Base-by-base conservation (phyloP, 148 eudicot species). In the Salicornia ramosissima region DNA sequence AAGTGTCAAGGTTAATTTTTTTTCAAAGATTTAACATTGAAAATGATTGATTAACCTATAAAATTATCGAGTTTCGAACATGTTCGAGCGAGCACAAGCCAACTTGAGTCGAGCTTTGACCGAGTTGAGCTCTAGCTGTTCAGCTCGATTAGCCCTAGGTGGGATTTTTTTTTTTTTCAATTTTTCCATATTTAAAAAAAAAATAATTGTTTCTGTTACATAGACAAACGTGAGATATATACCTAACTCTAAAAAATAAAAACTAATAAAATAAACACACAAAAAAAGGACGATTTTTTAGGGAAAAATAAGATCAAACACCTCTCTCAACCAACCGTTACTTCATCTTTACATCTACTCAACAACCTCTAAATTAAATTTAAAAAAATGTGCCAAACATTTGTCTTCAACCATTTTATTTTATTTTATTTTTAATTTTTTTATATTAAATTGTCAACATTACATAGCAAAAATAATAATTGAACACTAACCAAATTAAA, bases 301-400 rank as follows among this genome's bases (percentile, higher is more conserved):
- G 10, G 16, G 31, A 34, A 26, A 16, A 28, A 33, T 54, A 46
- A 65, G 47, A 42, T 29, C 31, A 71, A 71, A 49, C 26, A 64
- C 14, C 25, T 40, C 16, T 58, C 14, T 64, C 69, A 77, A 59
- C 75, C 43, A 67, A 42, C 58, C 72, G 71, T 85, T 70, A 47
- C 92, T 87, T 92, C 84, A 82, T 68, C 97, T 92, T 92, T 71
- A 89, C 90, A 86, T 85, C 80, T 87, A 89, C 91, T 87, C 95
- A 80, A 85, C 64, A 57, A 42, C 68, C 78, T 49, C 64, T 68
- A 65, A 36, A 36, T 3, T 36, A 36, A 36, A 36, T 3, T 8
- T 36, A 36, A 63, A 75, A 68, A 59, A 74, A 39, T 45, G 15
- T 61, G 24, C 18, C 66, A 54, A 70, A 49, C 56, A 66, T 60